Conservation (phyloP, 495 filamentous ascomycete species). For the Daldinia bambusicola region DNA sequence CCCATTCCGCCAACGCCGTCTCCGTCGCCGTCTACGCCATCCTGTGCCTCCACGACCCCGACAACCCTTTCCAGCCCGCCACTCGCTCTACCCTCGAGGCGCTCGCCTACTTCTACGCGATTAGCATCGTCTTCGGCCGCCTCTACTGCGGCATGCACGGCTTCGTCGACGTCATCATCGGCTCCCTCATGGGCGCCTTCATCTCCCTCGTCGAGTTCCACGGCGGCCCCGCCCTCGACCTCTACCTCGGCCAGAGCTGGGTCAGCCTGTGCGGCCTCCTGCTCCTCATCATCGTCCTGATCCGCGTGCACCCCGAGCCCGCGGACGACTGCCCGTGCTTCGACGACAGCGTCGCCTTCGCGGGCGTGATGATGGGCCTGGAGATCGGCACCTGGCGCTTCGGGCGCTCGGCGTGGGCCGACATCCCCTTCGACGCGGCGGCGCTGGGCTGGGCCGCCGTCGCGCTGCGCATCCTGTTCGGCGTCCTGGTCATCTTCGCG, state of each 20-base stretch:
- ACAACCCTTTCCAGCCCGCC: conserved; percentile 60
- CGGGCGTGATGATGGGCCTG: conserved; percentile 85
- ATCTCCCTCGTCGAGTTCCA: conserved; percentile 75
- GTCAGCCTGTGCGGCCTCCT: conserved; percentile 68
- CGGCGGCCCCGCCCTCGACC: conserved; percentile 73
- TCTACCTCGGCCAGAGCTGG: conserved; percentile 66
- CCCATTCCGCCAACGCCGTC: conserved; percentile 95
- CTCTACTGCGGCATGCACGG: conserved; percentile 99
- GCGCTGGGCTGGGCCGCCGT: conserved; percentile 70
- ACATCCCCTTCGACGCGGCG: conserved; percentile 66
- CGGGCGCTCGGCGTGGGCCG: conserved; percentile 65
- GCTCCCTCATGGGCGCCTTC: conserved; percentile 74
- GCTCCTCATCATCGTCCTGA: conserved; percentile 73
- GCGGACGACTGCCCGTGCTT: conserved; percentile 98
- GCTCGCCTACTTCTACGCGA: conserved; percentile 80
- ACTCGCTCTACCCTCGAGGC: conserved; percentile 69
- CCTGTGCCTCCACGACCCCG: conserved; percentile 67
- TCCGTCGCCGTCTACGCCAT: conserved; percentile 90
- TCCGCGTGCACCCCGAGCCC: conserved; percentile 93
- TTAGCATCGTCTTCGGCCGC: conserved; percentile 89
- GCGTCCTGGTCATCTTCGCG: conserved; percentile 82
- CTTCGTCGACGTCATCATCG: conserved; percentile 87
- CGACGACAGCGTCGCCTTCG: conserved; percentile 94
- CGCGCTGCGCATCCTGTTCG: conserved; percentile 73
- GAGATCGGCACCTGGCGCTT: conserved; percentile 86